phyloP scores from a whole-genome alignment of 2,329 filamentous ascomycete genomes.

The Botrytis byssoidea region DNA sequence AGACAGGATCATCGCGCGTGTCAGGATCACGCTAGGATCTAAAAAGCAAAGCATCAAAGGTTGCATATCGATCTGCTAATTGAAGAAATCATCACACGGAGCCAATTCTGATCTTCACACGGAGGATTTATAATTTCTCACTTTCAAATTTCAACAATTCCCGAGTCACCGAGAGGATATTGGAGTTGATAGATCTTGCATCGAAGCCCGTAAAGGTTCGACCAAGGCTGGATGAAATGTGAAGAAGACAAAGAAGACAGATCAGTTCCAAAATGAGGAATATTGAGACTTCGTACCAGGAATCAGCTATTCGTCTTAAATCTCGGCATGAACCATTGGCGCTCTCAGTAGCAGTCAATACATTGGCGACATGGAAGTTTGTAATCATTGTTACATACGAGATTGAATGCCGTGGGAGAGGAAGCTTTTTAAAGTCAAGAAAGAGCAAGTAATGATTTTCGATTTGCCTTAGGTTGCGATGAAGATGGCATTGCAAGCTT shows the following conservation, averaged over 20 bases:
- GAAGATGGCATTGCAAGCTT: neutral
- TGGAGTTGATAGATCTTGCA: neutral
- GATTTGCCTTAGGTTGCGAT: neutral
- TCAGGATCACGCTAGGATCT: neutral
- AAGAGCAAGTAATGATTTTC: neutral
- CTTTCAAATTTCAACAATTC: neutral
- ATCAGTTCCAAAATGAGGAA: neutral
- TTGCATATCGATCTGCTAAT: neutral
- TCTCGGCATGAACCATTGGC: neutral
- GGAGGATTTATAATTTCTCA: neutral
- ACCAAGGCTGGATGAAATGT: neutral
- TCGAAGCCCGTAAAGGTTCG: neutral
- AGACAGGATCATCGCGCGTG: neutral
- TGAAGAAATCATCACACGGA: neutral
- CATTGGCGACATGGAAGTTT: neutral
- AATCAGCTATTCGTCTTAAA: neutral
- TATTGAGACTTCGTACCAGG: neutral
- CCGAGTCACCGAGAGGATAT: rapidly evolving
- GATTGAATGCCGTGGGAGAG: neutral
- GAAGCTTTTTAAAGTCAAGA: neutral
- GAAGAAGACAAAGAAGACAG: neutral
- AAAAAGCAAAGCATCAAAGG: neutral
- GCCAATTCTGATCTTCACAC: too few species aligned
- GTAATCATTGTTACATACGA: neutral
- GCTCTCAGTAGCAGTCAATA: neutral